Evolutionary conservation across 257 asterid genomes (phyloP).

Genomic region (Sherardia arvensis): DNA sequence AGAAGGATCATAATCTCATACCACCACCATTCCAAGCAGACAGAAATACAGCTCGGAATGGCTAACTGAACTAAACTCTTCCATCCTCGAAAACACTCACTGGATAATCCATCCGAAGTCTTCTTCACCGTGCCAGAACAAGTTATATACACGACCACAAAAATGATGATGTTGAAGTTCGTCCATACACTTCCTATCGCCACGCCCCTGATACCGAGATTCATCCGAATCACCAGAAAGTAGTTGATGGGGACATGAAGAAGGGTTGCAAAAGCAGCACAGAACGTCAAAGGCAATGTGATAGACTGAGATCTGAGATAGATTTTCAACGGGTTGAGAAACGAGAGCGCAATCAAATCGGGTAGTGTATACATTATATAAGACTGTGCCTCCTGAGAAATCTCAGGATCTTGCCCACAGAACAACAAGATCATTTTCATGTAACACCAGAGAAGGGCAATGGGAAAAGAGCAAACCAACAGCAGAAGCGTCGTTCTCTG

Average conservation of each 20-base stretch:
- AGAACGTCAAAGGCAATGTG: conserved; percentile 30
- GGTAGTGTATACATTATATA: conserved; percentile 28
- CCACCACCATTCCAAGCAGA: conserved; percentile 46
- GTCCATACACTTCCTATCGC: conserved; percentile 32
- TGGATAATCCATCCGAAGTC: conserved; percentile 28
- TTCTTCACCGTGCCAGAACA: conserved; percentile 13
- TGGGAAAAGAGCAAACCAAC: conserved; percentile 21
- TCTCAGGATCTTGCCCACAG: conserved; percentile 27
- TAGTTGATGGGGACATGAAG: conserved; percentile 29
- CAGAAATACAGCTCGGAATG: conserved; percentile 31
- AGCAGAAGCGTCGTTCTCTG: conserved; percentile 28
- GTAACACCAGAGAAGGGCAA: conserved; percentile 24
- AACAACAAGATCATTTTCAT: conserved; percentile 24
- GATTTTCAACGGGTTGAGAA: conserved; percentile 30
- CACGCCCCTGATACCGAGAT: conserved; percentile 31
- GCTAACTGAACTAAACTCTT: conserved; percentile 21
- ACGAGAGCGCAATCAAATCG: conserved; percentile 22
- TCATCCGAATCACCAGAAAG: conserved; percentile 18
- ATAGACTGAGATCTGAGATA: conserved; percentile 33
- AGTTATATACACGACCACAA: conserved; percentile 15
- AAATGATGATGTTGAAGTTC: conserved; percentile 26
- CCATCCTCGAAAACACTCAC: conserved; percentile 21
- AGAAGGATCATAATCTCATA: conserved; percentile 34
- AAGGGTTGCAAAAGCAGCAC: conserved; percentile 22
- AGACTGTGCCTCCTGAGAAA: conserved; percentile 22